A percentile compares a stretch with the other conserved stretches of the same genome.
phyloP scores from a whole-genome alignment of 495 filamentous ascomycete species.

The Aspergillus wentii region DNA sequence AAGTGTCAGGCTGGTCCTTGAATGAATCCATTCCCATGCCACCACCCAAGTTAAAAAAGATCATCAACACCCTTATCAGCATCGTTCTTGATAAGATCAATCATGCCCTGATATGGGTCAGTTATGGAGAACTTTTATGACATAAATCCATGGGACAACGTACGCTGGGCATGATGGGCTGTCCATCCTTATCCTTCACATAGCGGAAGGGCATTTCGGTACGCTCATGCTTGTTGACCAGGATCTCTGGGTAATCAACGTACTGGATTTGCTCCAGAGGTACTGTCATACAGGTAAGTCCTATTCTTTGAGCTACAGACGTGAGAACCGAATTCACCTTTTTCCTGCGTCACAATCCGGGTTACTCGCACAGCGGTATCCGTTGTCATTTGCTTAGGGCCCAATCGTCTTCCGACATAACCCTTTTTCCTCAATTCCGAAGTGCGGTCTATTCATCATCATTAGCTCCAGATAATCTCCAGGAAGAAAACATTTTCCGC shows the following conservation, averaged over 20 bases:
- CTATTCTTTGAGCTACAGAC: not conserved
- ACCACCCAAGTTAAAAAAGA: constrained; percentile 54
- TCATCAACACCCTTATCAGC: constrained; percentile 88
- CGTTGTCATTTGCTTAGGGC: constrained; percentile 96
- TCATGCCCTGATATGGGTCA: constrained; percentile 66
- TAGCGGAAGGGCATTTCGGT: constrained; percentile 98
- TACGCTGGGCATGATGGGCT: constrained; percentile 88
- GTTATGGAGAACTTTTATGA: not conserved
- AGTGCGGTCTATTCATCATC: constrained; percentile 67
- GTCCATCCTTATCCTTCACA: constrained; percentile 66
- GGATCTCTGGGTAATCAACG: constrained; percentile 81
- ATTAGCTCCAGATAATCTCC: constrained; percentile 5
- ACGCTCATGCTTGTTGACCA: constrained; percentile 84
- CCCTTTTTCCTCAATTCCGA: constrained; percentile 90
- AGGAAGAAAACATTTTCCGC: not conserved
- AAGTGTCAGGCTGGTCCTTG: too few relatives aligned
- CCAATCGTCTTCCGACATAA: constrained; percentile 80
- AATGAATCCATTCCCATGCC: constrained; percentile 1
- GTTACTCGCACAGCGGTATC: constrained; percentile 95
- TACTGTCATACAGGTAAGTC: constrained; percentile 45
- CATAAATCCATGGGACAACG: constrained; percentile 13
- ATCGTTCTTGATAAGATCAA: constrained; percentile 88
- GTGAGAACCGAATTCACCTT: constrained; percentile 47
- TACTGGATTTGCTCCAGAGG: constrained; percentile 73
- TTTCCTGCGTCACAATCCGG: constrained; percentile 77